Conservation (phyloP, 2,329 filamentous ascomycete genomes). For the Pseudogymnoascus sp. region DNA sequence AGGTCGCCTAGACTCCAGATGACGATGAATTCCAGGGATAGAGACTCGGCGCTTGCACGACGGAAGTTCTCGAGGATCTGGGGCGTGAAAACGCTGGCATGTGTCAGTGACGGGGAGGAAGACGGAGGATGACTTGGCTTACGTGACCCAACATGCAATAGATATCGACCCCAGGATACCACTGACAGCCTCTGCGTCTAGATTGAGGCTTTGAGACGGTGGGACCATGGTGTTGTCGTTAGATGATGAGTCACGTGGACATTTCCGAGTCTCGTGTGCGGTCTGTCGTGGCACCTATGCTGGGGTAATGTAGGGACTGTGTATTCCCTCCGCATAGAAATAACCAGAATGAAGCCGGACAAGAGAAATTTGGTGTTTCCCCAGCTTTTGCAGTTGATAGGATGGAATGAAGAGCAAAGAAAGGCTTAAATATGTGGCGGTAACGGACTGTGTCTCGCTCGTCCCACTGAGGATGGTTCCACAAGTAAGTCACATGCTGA, state of each 20-base stretch:
- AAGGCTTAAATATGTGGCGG: background rate
- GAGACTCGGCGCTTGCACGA: conserved; percentile 72
- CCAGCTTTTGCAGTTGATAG: background rate
- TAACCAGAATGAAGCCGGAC: background rate
- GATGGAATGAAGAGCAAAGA: background rate
- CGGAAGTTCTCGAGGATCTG: conserved; percentile 95
- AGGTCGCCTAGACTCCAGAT: conserved; percentile 92
- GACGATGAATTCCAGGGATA: conserved; percentile 85
- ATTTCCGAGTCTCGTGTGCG: background rate
- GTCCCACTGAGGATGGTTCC: background rate
- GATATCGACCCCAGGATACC: conserved; percentile 94
- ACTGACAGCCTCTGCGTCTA: conserved; percentile 84
- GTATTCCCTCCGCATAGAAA: background rate
- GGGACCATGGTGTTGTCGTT: conserved; percentile 23
- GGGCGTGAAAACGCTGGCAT: conserved; percentile 67
- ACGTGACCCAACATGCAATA: conserved; percentile 92
- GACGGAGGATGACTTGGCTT: background rate
- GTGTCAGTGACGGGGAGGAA: background rate
- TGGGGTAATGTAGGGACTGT: background rate
- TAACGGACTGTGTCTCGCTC: background rate
- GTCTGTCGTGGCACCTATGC: background rate
- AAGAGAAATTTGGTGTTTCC: background rate
- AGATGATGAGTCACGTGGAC: background rate
- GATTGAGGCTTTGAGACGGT: conserved; percentile 47
- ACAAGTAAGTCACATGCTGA: background rate